phyloP scores from a whole-genome alignment of 2,329 filamentous ascomycete species.

The Pseudogymnoascus sp. region DNA sequence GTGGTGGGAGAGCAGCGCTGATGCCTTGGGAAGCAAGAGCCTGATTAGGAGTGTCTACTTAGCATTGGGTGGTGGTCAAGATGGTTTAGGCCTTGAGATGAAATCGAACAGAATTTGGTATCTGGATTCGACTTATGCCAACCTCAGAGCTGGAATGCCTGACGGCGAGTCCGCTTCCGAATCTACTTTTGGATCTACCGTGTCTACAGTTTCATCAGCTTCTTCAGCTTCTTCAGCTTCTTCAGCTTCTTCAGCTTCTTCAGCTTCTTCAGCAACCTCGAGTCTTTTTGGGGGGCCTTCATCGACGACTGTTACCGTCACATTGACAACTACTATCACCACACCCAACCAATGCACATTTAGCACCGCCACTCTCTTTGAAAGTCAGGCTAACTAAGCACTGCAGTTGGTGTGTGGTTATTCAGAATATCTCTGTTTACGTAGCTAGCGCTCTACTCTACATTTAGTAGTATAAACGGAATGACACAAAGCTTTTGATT shows the following conservation, averaged over 20 bases:
- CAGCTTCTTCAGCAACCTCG: conserved; percentile 11
- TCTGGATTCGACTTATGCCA: background rate
- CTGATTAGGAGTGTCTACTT: conserved; percentile 42
- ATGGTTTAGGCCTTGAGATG: background rate
- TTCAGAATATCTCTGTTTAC: no score
- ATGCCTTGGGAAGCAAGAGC: conserved; percentile 50
- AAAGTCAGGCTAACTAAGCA: no score
- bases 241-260: background rate
- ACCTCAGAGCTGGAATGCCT: background rate
- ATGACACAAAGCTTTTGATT: no score
- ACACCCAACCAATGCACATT: no score
- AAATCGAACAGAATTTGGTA: background rate
- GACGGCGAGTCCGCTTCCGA: background rate
- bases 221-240: conserved; percentile 12
- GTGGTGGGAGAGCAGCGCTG: conserved; percentile 76
- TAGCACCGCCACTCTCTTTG: no score
- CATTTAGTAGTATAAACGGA: no score
- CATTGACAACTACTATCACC: no score
- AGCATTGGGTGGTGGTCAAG: background rate
- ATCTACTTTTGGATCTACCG: background rate
- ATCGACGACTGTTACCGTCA: no score
- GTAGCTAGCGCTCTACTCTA: no score
- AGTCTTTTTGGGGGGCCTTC: no score
- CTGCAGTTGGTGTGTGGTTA: no score
- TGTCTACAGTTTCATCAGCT: background rate